Conservation (phyloP, 1,284 basidiomycete species). For the Cryptococcus deneoformans region DNA sequence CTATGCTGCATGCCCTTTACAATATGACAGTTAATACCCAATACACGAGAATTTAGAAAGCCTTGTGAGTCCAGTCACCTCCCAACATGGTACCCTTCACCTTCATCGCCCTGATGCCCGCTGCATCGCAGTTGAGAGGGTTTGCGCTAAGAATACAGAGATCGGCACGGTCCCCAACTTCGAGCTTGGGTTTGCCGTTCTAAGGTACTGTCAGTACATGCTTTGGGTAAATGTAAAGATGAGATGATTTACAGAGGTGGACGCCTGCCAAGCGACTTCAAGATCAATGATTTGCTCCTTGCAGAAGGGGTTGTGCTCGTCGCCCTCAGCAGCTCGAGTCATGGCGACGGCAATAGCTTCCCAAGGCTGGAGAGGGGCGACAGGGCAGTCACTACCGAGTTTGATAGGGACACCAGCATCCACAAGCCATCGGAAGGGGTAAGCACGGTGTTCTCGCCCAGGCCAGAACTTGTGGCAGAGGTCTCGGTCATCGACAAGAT, state of each 20-base stretch:
- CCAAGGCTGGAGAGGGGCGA: constrained; percentile 41
- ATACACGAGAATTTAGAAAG: neutral
- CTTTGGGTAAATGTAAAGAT: neutral
- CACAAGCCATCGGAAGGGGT: constrained; percentile 28
- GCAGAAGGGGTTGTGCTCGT: constrained; percentile 13
- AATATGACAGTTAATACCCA: no score
- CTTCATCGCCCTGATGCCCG: constrained; percentile 27
- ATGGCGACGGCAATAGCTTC: constrained; percentile 38
- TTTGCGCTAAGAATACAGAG: constrained; percentile 24
- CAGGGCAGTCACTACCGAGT: constrained; percentile 40
- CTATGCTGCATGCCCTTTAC: no score
- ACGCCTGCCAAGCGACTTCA: constrained; percentile 20
- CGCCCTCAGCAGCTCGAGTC: constrained; percentile 7
- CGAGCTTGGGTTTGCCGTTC: constrained; percentile 16
- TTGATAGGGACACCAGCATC: constrained; percentile 33
- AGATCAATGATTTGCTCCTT: constrained; percentile 23
- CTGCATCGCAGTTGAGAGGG: constrained; percentile 27
- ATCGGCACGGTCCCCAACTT: constrained; percentile 34
- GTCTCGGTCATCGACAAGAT: constrained; percentile 42
- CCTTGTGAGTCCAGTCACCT: constrained; percentile 32
- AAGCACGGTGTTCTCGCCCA: constrained; percentile 33
- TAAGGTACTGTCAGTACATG: neutral
- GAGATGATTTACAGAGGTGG: constrained; percentile 14
- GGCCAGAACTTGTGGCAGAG: constrained; percentile 37
- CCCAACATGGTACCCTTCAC: constrained; percentile 38